Evolutionary conservation across 176 grass and related monocot genomes (phyloP).

Genomic region (Dendrocalamus sinicus): DNA sequence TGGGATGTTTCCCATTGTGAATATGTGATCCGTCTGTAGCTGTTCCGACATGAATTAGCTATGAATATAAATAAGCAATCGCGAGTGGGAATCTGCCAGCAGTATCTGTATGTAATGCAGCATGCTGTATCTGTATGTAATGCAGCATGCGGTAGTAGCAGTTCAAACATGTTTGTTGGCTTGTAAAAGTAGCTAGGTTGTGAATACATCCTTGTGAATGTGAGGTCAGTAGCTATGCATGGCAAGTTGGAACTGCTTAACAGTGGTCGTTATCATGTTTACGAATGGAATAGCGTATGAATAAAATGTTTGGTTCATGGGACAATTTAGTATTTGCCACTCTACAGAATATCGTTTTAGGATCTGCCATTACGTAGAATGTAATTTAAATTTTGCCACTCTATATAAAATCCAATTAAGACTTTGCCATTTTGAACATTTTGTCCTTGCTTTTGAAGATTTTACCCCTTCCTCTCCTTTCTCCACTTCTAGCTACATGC

Average conservation of each 20-base stretch:
- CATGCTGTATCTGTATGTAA: not conserved
- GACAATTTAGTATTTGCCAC: too few species aligned
- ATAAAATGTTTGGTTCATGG: not conserved
- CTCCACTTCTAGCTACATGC: too few species aligned
- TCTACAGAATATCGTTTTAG: too few species aligned
- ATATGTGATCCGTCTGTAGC: not conserved
- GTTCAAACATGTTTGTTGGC: not conserved
- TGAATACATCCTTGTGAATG: not conserved
- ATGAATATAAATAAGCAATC: constrained; percentile 34
- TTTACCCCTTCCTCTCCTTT: too few species aligned
- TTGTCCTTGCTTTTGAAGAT: too few species aligned
- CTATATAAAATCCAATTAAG: too few species aligned
- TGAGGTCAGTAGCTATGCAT: not conserved
- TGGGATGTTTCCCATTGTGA: not conserved
- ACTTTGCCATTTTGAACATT: too few species aligned
- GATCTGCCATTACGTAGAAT: too few species aligned
- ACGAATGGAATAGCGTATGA: not conserved
- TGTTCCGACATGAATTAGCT: not conserved
- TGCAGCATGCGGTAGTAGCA: not conserved
- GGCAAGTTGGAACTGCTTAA: not conserved
- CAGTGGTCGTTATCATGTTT: not conserved
- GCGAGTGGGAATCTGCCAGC: not conserved
- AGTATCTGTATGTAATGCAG: not conserved
- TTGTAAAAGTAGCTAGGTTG: not conserved
- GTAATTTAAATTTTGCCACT: too few species aligned